A percentile compares a stretch with the other conserved stretches of the same genome.
These are phyloP conservation scores for Ophiostoma himal-ulmi DNA, from an alignment of 2,329 filamentous ascomycete genomes.

Conservation along the genomic window DNA sequence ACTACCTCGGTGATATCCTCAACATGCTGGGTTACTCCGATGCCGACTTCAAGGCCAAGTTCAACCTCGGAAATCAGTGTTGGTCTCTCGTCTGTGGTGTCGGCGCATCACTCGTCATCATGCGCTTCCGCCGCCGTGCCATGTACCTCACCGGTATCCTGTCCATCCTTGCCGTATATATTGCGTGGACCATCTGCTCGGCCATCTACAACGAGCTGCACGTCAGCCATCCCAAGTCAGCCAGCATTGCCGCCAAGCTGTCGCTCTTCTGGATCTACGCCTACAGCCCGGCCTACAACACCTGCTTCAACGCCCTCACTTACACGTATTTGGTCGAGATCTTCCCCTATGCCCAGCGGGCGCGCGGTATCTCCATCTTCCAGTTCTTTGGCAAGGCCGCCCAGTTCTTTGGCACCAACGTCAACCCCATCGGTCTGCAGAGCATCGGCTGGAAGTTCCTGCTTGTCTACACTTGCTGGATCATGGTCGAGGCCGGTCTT, in stretches of 20 bases:
- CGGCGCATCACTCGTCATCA: slow-evolving; percentile 39
- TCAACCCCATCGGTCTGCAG: slow-evolving; percentile 33
- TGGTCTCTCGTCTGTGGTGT: slow-evolving; percentile 44
- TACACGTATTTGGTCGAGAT: slow-evolving; percentile 43
- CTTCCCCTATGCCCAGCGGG: slow-evolving; percentile 32
- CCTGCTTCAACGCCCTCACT: slow-evolving; percentile 61
- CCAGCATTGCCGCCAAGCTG: slow-evolving; percentile 34
- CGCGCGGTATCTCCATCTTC: slow-evolving; percentile 33
- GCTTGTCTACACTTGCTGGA: slow-evolving; percentile 33
- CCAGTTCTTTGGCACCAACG: slow-evolving; percentile 32
- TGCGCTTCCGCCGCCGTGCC: slow-evolving; percentile 41
- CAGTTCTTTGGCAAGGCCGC: slow-evolving; percentile 33
- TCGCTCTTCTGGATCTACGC: slow-evolving; percentile 55
- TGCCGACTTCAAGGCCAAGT: slow-evolving; percentile 37
- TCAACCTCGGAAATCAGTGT: slow-evolving; percentile 44
- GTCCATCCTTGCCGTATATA: slow-evolving; percentile 47
- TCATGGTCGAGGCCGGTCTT: slow-evolving; percentile 32
- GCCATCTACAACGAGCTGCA: slow-evolving; percentile 30
- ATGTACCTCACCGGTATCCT: slow-evolving; percentile 50
- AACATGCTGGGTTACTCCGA: slow-evolving; percentile 42
- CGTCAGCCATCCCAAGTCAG: slow-evolving; percentile 15
- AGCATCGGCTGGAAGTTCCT: slow-evolving; percentile 32
- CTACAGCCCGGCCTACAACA: slow-evolving; percentile 56
- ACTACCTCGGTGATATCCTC: slow-evolving; percentile 45
- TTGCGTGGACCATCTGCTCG: slow-evolving; percentile 39